phyloP scores from a whole-genome alignment of 495 filamentous ascomycete species.

The Venustampulla echinocandica region DNA sequence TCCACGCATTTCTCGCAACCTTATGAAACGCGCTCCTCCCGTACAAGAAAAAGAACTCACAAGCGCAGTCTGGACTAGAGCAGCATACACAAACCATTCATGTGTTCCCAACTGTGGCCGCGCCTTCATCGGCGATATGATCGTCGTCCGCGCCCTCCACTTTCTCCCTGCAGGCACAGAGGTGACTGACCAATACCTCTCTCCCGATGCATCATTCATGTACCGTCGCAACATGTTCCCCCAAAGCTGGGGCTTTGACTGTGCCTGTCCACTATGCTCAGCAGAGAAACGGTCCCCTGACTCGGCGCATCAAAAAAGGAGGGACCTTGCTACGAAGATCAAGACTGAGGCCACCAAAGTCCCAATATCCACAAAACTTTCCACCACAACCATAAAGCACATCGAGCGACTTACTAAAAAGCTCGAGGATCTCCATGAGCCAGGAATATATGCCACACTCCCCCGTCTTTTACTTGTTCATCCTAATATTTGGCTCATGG shows the following conservation, averaged over 20 bases:
- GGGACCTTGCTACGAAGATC: slow-evolving; percentile 21
- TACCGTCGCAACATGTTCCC: slow-evolving; percentile 15
- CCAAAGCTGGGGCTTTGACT: slow-evolving; percentile 39
- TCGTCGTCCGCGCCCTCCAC: slow-evolving; percentile 42
- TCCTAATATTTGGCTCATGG: slow-evolving; percentile 33
- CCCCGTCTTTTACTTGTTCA: slow-evolving; percentile 35
- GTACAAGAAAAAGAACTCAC: slow-evolving; percentile 25
- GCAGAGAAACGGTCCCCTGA: slow-evolving; percentile 19
- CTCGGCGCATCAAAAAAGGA: slow-evolving; percentile 17
- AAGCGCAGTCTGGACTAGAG: slow-evolving; percentile 44
- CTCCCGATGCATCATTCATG: slow-evolving; percentile 17
- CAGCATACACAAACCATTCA: slow-evolving; percentile 49
- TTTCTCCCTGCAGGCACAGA: slow-evolving; percentile 42
- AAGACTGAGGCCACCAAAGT: slow-evolving; percentile 22
- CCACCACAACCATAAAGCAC: slow-evolving; percentile 24
- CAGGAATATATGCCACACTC: slow-evolving; percentile 26
- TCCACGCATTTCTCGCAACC: slow-evolving; percentile 31
- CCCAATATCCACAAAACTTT: slow-evolving; percentile 3
- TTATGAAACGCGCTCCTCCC: slow-evolving; percentile 22
- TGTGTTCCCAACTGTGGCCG: slow-evolving; percentile 39
- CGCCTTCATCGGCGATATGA: slow-evolving; percentile 52
- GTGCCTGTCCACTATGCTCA: slow-evolving; percentile 36
- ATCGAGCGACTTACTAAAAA: slow-evolving; percentile 27
- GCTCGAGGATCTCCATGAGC: slow-evolving; percentile 32
- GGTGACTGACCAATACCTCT: slow-evolving; percentile 29